Conservation (phyloP, 306 rosid genomes). For the Cucurbita moschata region DNA sequence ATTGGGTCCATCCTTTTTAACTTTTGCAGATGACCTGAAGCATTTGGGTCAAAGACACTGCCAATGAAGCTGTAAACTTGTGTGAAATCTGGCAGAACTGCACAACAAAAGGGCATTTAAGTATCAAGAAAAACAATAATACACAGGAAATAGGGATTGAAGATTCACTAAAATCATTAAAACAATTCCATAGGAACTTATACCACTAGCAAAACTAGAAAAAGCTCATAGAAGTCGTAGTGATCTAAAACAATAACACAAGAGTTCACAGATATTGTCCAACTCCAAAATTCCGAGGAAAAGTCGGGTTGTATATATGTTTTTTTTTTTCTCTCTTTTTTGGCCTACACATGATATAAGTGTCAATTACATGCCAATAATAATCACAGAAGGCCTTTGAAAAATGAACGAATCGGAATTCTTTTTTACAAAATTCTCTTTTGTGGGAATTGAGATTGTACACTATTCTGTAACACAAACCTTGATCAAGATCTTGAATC, state of each 20-base stretch:
- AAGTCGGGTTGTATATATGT: neutral
- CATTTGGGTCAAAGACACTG: slow-evolving; percentile 76
- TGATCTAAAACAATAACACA: neutral
- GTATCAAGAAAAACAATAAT: slow-evolving; percentile 2
- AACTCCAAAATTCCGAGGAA: neutral
- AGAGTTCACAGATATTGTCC: neutral
- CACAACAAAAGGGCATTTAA: slow-evolving; percentile 14
- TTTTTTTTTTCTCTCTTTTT: too few relatives aligned
- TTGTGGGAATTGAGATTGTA: neutral
- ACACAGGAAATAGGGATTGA: neutral
- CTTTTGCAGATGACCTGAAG: slow-evolving; percentile 59
- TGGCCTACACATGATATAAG: neutral
- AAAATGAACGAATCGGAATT: neutral
- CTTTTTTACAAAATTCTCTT: neutral
- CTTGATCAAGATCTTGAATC: neutral
- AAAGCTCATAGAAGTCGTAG: too few relatives aligned
- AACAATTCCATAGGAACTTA: neutral
- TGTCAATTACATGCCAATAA: neutral
- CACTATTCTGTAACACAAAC: neutral
- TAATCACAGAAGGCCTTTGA: neutral
- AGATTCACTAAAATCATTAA: neutral
- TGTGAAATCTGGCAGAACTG: slow-evolving; percentile 90
- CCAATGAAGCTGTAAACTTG: slow-evolving; percentile 88
- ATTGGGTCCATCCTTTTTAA: slow-evolving; percentile 78
- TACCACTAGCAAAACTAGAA: neutral